Base-by-base conservation (phyloP, 495 filamentous ascomycete genomes). In the Cladorrhinum samala region DNA sequence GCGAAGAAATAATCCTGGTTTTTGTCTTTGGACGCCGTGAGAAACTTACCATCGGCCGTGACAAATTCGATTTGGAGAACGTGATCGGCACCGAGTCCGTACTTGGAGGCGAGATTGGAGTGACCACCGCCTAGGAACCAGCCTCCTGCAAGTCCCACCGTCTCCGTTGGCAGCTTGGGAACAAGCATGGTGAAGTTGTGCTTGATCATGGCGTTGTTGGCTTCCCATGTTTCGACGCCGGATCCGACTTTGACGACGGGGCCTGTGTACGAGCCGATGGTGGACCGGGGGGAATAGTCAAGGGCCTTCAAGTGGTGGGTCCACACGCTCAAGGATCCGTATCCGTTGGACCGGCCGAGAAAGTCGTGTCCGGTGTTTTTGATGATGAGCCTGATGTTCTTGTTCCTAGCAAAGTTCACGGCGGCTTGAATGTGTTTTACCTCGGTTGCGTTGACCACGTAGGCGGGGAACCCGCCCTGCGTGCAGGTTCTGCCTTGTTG, bases 1-100 rank as follows among this genome's bases (percentile, higher is more conserved):
- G 76, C 76, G 59, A 70, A 77, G 68, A 77, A 81, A 5, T 79
- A 66, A 36, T 79, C 78, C 0, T 65, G 49, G 27, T 79, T 59
- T 19, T 63, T 60, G 25, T 63, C 57, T 27, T 68, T 57, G 19
- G 64, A 72, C 6, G 72, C 72, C 0, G 65, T 74, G 23, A 74
- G 62, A 23, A 71, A 64, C 5, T 51, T 54, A 3, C 75, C 75
- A 19, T 73, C 64, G n/a, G 74, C 63, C 1, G 73, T 62, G 8
- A 79, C 73, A 20, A 80, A 68, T 37, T 66, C 68, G 7, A 62
- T 62, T 43, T 75, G 67, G 21, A 69, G 58, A 7, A 75, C 60
- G 46, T 77, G 66, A 46, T 80, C 73, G 7, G 68, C 68, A 2
- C 59, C 70, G 14, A 78, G 41, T 9, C 75, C 77, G 47, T 62